Percentiles rank a stretch among this genome's conserved stretches.
These are phyloP conservation scores for Suillus discolor DNA, from an alignment of 768 basidiomycete genomes.

Conservation along the genomic window DNA sequence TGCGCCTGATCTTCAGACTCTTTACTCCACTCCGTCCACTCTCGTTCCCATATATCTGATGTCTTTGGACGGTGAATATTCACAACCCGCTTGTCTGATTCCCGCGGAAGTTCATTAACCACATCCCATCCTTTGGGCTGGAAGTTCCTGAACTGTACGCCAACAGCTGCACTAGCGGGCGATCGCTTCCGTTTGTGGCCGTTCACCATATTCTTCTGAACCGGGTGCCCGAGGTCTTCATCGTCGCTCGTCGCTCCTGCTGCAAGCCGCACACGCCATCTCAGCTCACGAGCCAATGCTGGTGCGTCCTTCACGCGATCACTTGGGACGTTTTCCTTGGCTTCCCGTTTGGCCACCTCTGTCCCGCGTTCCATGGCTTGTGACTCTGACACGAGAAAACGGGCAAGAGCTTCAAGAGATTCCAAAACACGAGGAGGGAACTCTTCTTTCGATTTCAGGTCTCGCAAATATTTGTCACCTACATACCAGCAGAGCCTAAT, in stretches of 20 bases:
- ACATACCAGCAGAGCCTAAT: constrained; percentile 88
- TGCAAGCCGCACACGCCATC: constrained; percentile 76
- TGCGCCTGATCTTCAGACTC: constrained; percentile 31
- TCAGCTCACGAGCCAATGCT: constrained; percentile 78
- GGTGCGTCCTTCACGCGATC: constrained; percentile 85
- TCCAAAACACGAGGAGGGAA: constrained; percentile 63
- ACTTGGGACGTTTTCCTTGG: constrained; percentile 76
- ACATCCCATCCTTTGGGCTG: constrained; percentile 68
- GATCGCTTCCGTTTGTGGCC: constrained; percentile 44
- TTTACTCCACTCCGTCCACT: constrained; percentile 42
- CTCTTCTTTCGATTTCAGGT: constrained; percentile 61
- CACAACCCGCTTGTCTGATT: constrained; percentile 40
- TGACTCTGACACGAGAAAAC: constrained; percentile 79
- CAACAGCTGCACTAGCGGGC: constrained; percentile 17
- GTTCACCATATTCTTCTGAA: constrained; percentile 28
- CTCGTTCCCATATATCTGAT: constrained; percentile 45
- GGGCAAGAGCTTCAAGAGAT: constrained; percentile 70
- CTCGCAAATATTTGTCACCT: constrained; percentile 76
- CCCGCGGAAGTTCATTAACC: constrained; percentile 43
- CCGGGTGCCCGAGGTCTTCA: constrained; percentile 43
- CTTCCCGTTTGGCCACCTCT: constrained; percentile 74
- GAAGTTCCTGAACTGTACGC: constrained; percentile 62
- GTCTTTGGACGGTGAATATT: constrained; percentile 42
- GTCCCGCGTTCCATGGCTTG: constrained; percentile 69
- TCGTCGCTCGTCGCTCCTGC: constrained; percentile 69